Evolutionary conservation across 2,329 filamentous ascomycete species (phyloP).

Genomic region (Podosphaera xanthii): DNA sequence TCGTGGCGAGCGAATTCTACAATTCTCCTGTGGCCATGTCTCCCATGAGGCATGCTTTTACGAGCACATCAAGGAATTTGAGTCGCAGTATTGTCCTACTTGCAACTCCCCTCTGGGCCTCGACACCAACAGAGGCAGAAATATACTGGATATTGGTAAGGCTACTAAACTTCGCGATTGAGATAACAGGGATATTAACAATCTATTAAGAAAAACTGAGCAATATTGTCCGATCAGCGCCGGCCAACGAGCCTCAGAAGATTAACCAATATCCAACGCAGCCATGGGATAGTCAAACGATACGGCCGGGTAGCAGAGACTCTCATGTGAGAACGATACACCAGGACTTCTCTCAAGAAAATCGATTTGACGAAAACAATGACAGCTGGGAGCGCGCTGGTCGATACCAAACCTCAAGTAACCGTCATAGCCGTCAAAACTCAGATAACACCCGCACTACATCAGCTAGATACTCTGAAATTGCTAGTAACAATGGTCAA

Average conservation of each 20-base stretch:
- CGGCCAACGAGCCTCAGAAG: conserved; percentile 31
- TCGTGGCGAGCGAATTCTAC: conserved; percentile 76
- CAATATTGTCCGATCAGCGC: conserved; percentile 69
- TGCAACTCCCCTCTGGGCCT: conserved; percentile 81
- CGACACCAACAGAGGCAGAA: conserved; percentile 77
- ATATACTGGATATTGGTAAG: conserved; percentile 73
- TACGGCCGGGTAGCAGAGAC: conserved; percentile 29
- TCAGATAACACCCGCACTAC: conserved; percentile 51
- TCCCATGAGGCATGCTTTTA: conserved; percentile 97
- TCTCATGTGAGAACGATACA: conserved; percentile 16
- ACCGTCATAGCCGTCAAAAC: conserved; percentile 46
- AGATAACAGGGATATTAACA: background rate
- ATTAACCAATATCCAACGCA: conserved; percentile 31
- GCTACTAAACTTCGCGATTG: conserved; percentile 8
- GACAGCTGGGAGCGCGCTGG: conserved; percentile 28
- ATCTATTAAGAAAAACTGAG: conserved; percentile 62
- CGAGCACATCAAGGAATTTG: conserved; percentile 88
- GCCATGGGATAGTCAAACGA: conserved; percentile 42
- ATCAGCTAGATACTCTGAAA: conserved; percentile 60
- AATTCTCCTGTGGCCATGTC: conserved; percentile 92
- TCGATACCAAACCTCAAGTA: conserved; percentile 16
- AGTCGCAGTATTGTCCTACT: conserved; percentile 80
- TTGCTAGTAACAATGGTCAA: conserved; percentile 40
- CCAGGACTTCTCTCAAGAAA: conserved; percentile 14
- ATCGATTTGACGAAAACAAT: conserved; percentile 13